These are phyloP conservation scores for Thalia dealbata DNA, from an alignment of 176 grass and related monocot species.

Conservation along the genomic window DNA sequence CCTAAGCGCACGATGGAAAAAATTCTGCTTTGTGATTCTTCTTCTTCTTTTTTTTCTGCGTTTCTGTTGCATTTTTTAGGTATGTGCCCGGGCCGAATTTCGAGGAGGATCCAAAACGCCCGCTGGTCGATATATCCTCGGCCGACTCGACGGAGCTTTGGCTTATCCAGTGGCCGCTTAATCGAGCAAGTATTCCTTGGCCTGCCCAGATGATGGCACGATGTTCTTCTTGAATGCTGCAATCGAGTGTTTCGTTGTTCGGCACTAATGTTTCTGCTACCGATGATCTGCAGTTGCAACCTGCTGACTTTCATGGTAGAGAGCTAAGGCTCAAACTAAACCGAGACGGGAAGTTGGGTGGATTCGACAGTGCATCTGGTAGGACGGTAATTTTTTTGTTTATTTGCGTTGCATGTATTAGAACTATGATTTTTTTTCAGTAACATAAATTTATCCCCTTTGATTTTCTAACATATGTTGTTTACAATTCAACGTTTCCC, in stretches of 20 bases:
- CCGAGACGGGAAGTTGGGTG: conserved; percentile 37
- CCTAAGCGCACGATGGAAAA: no score
- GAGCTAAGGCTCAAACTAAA: conserved; percentile 54
- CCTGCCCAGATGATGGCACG: background rate
- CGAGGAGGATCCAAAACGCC: conserved; percentile 27
- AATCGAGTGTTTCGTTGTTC: background rate
- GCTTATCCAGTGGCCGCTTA: conserved; percentile 76
- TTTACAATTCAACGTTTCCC: background rate
- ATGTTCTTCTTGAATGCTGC: background rate
- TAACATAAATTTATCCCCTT: background rate
- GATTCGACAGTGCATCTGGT: conserved; percentile 57
- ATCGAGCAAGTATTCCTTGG: conserved; percentile 32
- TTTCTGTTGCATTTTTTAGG: conserved; percentile 10
- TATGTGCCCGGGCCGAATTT: conserved; percentile 52
- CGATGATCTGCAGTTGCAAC: conserved; percentile 35
- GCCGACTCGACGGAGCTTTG: conserved; percentile 64
- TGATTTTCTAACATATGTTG: background rate
- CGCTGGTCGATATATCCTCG: conserved; percentile 28
- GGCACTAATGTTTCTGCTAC: background rate
- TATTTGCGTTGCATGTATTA: background rate
- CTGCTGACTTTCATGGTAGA: conserved; percentile 48
- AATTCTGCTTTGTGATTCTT: no score
- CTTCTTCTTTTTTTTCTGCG: no score
- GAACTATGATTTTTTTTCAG: background rate
- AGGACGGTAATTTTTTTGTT: conserved; percentile 9